Evolutionary conservation across 1,284 basidiomycete species (phyloP), one percentile per base, ranked within the genome.

Genomic region (Xerocomus subilludens): DNA sequence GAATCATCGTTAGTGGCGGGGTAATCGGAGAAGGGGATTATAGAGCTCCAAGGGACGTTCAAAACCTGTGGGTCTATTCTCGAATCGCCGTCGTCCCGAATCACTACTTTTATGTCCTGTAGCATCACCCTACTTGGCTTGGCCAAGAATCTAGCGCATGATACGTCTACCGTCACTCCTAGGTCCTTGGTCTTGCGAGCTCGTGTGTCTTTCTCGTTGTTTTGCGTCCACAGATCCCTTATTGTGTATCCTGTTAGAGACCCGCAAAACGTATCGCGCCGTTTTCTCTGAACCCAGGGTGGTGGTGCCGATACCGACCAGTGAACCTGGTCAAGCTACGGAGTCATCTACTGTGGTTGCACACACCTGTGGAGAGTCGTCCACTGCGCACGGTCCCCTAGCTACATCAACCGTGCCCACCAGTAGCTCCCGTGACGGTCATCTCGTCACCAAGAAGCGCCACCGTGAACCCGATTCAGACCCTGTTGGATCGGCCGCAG

Each of bases 221-320:
- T 58, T 62, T 53, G 27, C 6, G 7, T 38, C 20, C 36, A 30
- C 60, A 18, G 36, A 20, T 27, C 33, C n/a, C 33, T 38, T 45
- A 47, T 67, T 36, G 25, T 33, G 4, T 38, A 10, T 30, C 14
- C 13, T n/a, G 47, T 35, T 77, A 90, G 90, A 89, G 79, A 89
- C 88, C 7, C 89, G 90, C 21, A 86, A 85, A 73, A 90, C 88
- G 9, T 94, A 93, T 78, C 89, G 93, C 5, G 91, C 93, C 0
- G 88, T 94, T 1, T 85, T 95, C 27, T 94, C 93, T 6, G 92
- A 93, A 77, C 92, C 93, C 0, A 89, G 82, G 68, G 81, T 93
- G 18, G 87, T 94, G 21, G 83, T 93, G 18, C 91, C 91, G 16
- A 36, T 33, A n/a, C 35, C 72, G 16, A 33, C 69, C 25, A 56